Evolutionary conservation across 345 rosid species (phyloP), one percentile per base, ranked within the genome.

Genomic region (Aurinia saxatilis): DNA sequence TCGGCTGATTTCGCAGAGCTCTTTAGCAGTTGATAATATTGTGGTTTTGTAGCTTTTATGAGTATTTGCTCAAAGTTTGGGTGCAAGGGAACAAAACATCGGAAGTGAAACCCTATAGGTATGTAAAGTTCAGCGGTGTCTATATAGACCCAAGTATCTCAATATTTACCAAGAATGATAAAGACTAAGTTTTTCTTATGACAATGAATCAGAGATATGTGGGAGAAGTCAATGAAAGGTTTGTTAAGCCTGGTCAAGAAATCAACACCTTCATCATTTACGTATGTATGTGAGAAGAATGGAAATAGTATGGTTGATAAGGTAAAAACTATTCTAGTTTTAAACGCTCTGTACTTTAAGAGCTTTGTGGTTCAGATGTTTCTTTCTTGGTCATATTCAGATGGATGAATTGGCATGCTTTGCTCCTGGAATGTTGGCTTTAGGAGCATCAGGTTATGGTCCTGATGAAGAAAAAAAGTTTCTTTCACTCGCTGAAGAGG

Each of bases 341-440:
- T 31, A 31, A 31, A n/a, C 5, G 2, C 14, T 37, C 45, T 55
- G 6, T 27, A 48, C 2, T 49, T 37, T 12, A 10, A 68, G 25
- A 57, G 45, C 23, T 37, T 60, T 71, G 23, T 2, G 0, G 29
- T 59, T 58, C 46, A 68, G 50, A 31, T 57, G 36, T 40, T 31
- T 8, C 39, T 48, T 31, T 34, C 50, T 50, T 29, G 12, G 57
- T 41, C 49, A 30, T 50, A 35, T 71, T 77, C 77, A 93, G 99
- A 93, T 93, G 99, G 99, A 93, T 80, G 99, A 93, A 72, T 71
- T 93, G 63, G 99, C 99, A 8, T 93, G 99, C 82, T 93, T 93
- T 80, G 96, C 88, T 70, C 97, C 99, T 11, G 99, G 99, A 76
- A 93, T 93, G 97, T 65, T 93, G 73, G 99, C 96, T 75, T 77